Conservation (phyloP, 2,329 filamentous ascomycete genomes). For the Apiospora pterosperma region DNA sequence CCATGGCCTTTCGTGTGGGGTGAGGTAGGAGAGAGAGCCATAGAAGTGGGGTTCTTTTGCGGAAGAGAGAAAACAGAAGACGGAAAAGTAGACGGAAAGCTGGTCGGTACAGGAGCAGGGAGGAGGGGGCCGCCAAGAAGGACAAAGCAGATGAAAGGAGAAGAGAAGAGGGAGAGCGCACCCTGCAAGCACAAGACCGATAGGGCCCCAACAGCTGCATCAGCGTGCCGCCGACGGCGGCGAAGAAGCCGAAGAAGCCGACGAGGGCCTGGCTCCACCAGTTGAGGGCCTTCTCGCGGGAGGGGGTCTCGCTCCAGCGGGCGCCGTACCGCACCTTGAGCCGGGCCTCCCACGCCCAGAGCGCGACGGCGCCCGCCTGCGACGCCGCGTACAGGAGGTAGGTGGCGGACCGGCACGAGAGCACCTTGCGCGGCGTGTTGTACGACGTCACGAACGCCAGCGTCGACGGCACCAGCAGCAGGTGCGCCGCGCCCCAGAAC, state of each 20-base stretch:
- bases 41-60: background rate
- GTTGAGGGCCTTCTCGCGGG: slow-evolving; percentile 22
- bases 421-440: slow-evolving; percentile 27
- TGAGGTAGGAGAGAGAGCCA: background rate
- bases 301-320: slow-evolving; percentile 20
- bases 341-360: slow-evolving; percentile 25
- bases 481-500: slow-evolving; percentile 15
- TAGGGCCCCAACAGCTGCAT: slow-evolving; percentile 26
- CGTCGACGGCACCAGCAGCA: slow-evolving; percentile 23
- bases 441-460: slow-evolving; percentile 32
- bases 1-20: background rate
- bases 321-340: slow-evolving; percentile 22
- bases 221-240: slow-evolving; percentile 24
- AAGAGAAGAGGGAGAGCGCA: slow-evolving; percentile 9
- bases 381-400: slow-evolving; percentile 30
- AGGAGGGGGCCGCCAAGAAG: too few species aligned
- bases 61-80: background rate
- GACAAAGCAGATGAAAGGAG: background rate
- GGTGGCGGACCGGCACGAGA: slow-evolving; percentile 30
- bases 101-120: too few species aligned
- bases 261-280: slow-evolving; percentile 28
- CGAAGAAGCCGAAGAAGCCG: slow-evolving; percentile 25
- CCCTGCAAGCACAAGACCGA: slow-evolving; percentile 24
- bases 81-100: background rate
- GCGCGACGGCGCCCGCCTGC: slow-evolving; percentile 26